These are phyloP conservation scores for Lindgomyces ingoldianus DNA, from an alignment of 495 filamentous ascomycete genomes.

Conservation along the genomic window DNA sequence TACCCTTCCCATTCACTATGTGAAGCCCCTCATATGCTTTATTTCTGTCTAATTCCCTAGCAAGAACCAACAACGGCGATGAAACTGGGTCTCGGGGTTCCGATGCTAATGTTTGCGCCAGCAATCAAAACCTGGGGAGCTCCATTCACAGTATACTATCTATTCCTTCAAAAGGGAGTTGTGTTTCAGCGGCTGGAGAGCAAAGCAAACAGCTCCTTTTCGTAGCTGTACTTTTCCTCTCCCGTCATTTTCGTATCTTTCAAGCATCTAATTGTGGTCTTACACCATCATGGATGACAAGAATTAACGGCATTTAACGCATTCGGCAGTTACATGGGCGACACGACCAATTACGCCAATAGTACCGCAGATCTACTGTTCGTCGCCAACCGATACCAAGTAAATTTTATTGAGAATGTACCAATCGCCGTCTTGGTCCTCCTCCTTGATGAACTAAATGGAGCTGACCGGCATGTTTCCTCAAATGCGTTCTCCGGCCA, in stretches of 20 bases:
- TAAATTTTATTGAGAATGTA: constrained; percentile 52
- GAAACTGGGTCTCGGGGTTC: constrained; percentile 28
- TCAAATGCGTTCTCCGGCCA: no score
- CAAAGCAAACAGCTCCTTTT: constrained; percentile 28
- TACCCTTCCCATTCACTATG: no score
- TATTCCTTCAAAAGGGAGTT: constrained; percentile 48
- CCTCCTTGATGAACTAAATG: constrained; percentile 50
- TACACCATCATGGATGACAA: no score
- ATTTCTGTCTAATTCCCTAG: no score
- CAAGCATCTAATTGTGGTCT: background rate
- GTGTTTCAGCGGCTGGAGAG: constrained; percentile 45
- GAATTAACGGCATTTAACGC: background rate
- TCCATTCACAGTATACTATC: constrained; percentile 51
- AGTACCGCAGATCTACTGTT: constrained; percentile 33
- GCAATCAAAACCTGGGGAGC: constrained; percentile 51
- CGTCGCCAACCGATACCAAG: constrained; percentile 44
- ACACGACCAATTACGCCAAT: constrained; percentile 1
- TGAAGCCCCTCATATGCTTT: no score
- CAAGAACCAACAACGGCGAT: constrained; percentile 8
- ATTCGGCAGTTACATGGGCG: constrained; percentile 23
- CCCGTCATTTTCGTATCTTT: background rate
- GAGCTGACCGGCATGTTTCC: constrained; percentile 41
- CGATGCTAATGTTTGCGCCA: constrained; percentile 28
- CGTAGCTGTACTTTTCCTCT: background rate
- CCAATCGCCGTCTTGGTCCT: constrained; percentile 43